These are phyloP conservation scores for Calonectria crousiana DNA, from an alignment of 2,329 filamentous ascomycete species.

Conservation along the genomic window DNA sequence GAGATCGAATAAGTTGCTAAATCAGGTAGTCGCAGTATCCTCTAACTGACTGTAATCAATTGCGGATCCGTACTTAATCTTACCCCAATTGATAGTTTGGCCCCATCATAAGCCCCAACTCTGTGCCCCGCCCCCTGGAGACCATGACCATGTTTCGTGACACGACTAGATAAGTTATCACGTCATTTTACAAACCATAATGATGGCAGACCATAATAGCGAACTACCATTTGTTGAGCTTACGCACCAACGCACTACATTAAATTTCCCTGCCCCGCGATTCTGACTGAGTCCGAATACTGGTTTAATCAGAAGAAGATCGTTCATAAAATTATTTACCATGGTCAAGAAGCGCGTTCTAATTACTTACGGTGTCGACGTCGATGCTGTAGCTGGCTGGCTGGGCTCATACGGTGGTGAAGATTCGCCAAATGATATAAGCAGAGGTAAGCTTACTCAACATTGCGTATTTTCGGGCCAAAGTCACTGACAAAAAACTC, in stretches of 20 bases:
- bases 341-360: slow-evolving; percentile 54
- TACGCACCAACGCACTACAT: background rate
- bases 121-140: background rate
- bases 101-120: slow-evolving; percentile 7
- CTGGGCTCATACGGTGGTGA: slow-evolving; percentile 80
- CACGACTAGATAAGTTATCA: slow-evolving; percentile 2
- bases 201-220: background rate
- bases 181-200: slow-evolving; percentile 13
- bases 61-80: background rate
- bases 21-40: background rate
- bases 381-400: slow-evolving; percentile 83
- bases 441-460: slow-evolving; percentile 63
- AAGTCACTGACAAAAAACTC: background rate
- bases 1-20: background rate
- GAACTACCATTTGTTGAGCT: background rate
- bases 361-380: slow-evolving; percentile 75
- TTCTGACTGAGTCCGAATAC: background rate
- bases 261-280: background rate
- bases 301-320: background rate
- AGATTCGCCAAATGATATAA: slow-evolving; percentile 79
- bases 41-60: background rate
- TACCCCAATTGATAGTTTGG: slow-evolving; percentile 6
- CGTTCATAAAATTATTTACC: background rate
- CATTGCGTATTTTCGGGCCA: background rate
- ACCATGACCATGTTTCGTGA: background rate